Conservation (phyloP, 2,329 filamentous ascomycete species). For the Canariomyces notabilis region DNA sequence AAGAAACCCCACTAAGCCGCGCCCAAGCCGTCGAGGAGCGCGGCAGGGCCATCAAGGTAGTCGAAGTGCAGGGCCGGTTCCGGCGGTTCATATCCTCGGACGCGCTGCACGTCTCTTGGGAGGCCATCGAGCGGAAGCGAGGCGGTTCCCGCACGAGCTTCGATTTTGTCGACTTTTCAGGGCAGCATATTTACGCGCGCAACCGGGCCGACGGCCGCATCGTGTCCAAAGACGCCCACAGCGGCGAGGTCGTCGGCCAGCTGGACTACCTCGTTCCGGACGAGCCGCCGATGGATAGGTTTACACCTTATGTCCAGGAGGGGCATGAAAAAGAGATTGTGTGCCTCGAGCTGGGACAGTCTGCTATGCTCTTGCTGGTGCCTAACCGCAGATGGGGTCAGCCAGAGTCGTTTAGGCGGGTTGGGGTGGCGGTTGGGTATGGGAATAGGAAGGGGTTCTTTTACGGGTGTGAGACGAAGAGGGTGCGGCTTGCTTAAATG, state of each 20-base stretch:
- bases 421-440: conserved; percentile 24
- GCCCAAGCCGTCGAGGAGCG: conserved; percentile 18
- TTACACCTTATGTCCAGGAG: conserved; percentile 10
- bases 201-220: conserved; percentile 20
- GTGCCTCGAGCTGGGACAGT: conserved; percentile 24
- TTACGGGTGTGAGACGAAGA: conserved; percentile 22
- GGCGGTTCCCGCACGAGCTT: conserved; percentile 13
- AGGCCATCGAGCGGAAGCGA: conserved; percentile 17
- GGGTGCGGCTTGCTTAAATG: conserved; percentile 9
- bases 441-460: conserved; percentile 23
- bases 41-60: conserved; percentile 19
- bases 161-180: conserved; percentile 19
- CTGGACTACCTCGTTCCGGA: conserved; percentile 20
- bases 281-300: neutral
- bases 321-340: conserved; percentile 22
- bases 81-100: conserved; percentile 20
- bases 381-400: neutral
- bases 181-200: conserved; percentile 18
- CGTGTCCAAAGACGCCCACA: conserved; percentile 23
- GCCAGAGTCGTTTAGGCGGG: conserved; percentile 18
- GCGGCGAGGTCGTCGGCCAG: conserved; percentile 24
- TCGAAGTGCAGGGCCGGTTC: conserved; percentile 22
- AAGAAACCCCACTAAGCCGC: conserved; percentile 7
- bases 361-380: conserved; percentile 24
- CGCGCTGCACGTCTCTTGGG: conserved; percentile 17